Evolutionary conservation across 2,329 filamentous ascomycete genomes (phyloP).

Genomic region (Simplicillium sp.): DNA sequence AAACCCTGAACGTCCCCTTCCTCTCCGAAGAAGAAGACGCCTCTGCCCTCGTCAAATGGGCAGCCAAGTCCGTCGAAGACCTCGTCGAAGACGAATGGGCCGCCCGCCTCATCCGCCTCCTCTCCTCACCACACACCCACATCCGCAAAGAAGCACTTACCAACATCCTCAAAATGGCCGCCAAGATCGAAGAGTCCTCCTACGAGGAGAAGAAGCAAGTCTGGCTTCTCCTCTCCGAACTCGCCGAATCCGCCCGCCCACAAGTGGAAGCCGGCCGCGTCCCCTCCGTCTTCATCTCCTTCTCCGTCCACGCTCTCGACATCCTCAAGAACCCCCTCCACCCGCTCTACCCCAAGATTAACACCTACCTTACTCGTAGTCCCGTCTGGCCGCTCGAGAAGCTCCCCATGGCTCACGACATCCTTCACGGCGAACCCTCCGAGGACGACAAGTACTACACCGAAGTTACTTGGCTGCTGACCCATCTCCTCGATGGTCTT

Average conservation of each 20-base stretch:
- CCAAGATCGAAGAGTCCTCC: conserved; percentile 55
- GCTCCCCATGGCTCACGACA: conserved; percentile 59
- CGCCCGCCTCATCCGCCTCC: conserved; percentile 59
- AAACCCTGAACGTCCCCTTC: conserved; percentile 40
- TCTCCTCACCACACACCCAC: conserved; percentile 65
- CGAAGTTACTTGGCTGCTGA: conserved; percentile 66
- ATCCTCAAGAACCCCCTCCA: conserved; percentile 71
- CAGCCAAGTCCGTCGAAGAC: conserved; percentile 66
- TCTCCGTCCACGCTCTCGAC: conserved; percentile 59
- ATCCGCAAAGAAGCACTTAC: conserved; percentile 71
- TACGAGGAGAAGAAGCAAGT: conserved; percentile 70
- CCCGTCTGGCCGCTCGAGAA: conserved; percentile 68
- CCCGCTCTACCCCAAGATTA: conserved; percentile 77
- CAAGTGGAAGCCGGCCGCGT: conserved; percentile 48
- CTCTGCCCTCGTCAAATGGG: conserved; percentile 53
- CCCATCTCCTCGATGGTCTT: conserved; percentile 60
- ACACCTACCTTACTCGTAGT: conserved; percentile 68
- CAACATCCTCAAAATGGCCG: conserved; percentile 56
- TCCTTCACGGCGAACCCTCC: conserved; percentile 56
- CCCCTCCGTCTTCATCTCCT: conserved; percentile 66
- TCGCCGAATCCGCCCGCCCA: conserved; percentile 61
- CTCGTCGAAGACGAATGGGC: conserved; percentile 71
- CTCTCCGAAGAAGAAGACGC: conserved; percentile 35
- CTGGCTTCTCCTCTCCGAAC: conserved; percentile 70
- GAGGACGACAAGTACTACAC: conserved; percentile 64